These are phyloP conservation scores for Lepidopterella palustris DNA, from an alignment of 495 filamentous ascomycete genomes.

Conservation along the genomic window DNA sequence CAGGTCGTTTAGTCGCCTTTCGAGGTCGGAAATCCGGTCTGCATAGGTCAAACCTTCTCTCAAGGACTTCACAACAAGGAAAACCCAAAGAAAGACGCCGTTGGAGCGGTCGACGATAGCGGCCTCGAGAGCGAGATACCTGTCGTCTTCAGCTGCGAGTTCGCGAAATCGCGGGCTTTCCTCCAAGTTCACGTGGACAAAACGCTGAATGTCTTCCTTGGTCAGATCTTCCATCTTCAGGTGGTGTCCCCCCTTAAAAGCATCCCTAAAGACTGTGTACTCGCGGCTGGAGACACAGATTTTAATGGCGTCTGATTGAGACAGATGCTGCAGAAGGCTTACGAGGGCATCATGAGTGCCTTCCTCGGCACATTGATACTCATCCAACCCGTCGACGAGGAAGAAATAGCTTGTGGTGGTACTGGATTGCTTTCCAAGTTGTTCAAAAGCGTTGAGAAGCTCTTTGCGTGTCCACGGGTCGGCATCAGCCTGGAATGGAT, in stretches of 20 bases:
- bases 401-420: too few relatives aligned
- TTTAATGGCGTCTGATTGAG: too few relatives aligned
- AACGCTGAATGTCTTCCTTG: background rate
- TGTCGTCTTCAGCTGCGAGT: background rate
- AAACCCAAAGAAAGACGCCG: constrained; percentile 8
- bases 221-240: background rate
- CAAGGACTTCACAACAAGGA: background rate
- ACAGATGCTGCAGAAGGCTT: too few relatives aligned
- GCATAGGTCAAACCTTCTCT: background rate
- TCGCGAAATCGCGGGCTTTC: background rate
- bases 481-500: background rate
- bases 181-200: background rate
- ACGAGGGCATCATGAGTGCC: too few relatives aligned
- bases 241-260: too few relatives aligned
- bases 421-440: too few relatives aligned
- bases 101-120: background rate
- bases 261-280: too few relatives aligned
- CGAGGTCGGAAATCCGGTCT: background rate
- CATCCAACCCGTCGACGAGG: too few relatives aligned
- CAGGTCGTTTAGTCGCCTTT: background rate
- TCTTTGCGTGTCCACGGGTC: background rate
- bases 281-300: too few relatives aligned
- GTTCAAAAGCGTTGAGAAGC: background rate
- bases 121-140: background rate
- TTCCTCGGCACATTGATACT: too few relatives aligned